Conservation (phyloP, 805 yeast genomes). For the Tetrapisispora nanseiensis region DNA sequence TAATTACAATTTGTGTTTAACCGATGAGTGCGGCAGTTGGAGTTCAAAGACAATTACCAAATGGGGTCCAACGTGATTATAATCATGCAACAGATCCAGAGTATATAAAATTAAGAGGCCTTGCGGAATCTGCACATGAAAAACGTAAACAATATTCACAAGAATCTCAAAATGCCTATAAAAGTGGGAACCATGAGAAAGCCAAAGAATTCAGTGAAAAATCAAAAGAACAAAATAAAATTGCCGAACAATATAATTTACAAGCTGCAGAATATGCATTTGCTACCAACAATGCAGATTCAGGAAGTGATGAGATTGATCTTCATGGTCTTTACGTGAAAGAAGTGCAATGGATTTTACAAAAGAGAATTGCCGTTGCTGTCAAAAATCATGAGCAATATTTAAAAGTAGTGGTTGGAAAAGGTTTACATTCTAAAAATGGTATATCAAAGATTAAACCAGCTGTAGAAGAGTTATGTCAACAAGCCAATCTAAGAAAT, state of each 20-base stretch:
- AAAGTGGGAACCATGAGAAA: constrained; percentile 56
- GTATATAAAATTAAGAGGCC: constrained; percentile 51
- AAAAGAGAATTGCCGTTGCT: constrained; percentile 61
- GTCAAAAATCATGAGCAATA: constrained; percentile 46
- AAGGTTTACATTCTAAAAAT: constrained; percentile 73
- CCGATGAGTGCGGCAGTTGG: constrained; percentile 5
- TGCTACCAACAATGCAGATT: constrained; percentile 77
- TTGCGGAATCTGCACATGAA: constrained; percentile 59
- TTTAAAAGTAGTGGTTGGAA: constrained; percentile 82
- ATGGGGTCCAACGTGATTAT: constrained; percentile 37
- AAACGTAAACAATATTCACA: constrained; percentile 46
- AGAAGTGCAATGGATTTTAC: constrained; percentile 75
- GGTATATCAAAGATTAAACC: constrained; percentile 86
- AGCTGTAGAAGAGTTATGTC: constrained; percentile 71
- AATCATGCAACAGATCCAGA: constrained; percentile 62
- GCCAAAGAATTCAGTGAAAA: constrained; percentile 68
- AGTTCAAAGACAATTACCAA: constrained; percentile 8
- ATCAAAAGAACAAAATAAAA: constrained; percentile 47
- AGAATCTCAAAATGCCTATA: constrained; percentile 69
- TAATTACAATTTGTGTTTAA: neutral
- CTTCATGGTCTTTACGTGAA: constrained; percentile 84
- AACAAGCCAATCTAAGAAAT: constrained; percentile 50
- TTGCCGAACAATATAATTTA: constrained; percentile 61
- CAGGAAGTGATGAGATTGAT: constrained; percentile 80
- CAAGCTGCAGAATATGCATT: constrained; percentile 89